Evolutionary conservation across 1,139 yeast genomes (phyloP).

Genomic region (Wickerhamiella infanticola): DNA sequence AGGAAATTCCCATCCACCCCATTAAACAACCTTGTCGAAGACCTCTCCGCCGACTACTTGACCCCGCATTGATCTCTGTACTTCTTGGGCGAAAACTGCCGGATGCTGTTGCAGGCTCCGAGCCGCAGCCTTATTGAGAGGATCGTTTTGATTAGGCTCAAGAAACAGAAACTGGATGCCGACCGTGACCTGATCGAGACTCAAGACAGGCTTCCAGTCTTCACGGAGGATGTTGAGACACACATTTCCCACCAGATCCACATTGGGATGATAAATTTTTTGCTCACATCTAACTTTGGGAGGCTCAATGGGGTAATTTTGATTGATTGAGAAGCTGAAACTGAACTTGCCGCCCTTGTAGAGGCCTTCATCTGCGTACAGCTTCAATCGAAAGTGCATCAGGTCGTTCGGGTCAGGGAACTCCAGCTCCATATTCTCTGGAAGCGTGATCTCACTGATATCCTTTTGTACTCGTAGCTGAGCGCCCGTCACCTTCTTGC

Average conservation of each 20-base stretch:
- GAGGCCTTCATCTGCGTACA: conserved; percentile 68
- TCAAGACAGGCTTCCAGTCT: conserved; percentile 93
- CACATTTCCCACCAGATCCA: conserved; percentile 77
- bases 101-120: conserved; percentile 47
- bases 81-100: conserved; percentile 41
- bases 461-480: conserved; percentile 37
- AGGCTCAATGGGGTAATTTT: conserved; percentile 81
- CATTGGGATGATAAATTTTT: conserved; percentile 84
- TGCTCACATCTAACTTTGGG: conserved; percentile 63
- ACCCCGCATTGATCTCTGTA: conserved; percentile 56
- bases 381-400: conserved; percentile 43
- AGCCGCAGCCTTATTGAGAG: conserved; percentile 82
- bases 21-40: conserved; percentile 33
- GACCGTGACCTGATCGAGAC: conserved; percentile 62
- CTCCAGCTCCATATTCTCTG: conserved; percentile 41
- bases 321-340: conserved; percentile 49
- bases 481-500: conserved; percentile 32
- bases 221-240: conserved; percentile 83
- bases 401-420: conserved; percentile 43
- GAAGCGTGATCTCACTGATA: conserved; percentile 52
- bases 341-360: conserved; percentile 54
- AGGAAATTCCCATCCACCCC: not conserved
- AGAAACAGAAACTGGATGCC: conserved; percentile 76
- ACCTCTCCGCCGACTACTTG: conserved; percentile 40
- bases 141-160: conserved; percentile 88